Evolutionary conservation across 768 basidiomycete species (phyloP), one percentile per base, ranked within the genome.

Genomic region (Boletus tylopilopsis): DNA sequence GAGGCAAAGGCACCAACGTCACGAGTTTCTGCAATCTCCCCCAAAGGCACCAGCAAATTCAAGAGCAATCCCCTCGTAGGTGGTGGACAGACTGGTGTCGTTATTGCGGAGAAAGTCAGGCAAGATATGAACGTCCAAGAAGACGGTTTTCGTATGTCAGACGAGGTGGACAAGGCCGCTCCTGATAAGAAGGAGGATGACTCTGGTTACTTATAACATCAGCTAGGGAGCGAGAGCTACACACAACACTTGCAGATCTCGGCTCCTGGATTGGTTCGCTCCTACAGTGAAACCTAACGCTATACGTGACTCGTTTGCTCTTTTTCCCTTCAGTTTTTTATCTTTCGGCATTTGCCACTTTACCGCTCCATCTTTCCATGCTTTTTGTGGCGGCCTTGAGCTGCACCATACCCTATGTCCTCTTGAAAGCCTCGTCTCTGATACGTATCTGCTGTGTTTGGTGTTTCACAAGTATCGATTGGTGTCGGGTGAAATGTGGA

Each of bases 31-130:
- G 47, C 52, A 18, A 49, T 50, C 16, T 45, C 59, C 32, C 46
- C 55, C 44, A 85, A 81, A 59, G 81, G 80, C 21, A 70, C 73
- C 19, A 59, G 58, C 55, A 73, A 78, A 51, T 90, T 87, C 69
- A 89, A 88, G 79, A 89, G 86, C 60, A 87, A 79, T 60, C 86
- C 85, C 27, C 68, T 86, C 27, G 77, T 71, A 19, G 74, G 76
- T 29, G 68, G 67, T 22, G 76, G 75, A 43, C 62, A 71, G 37
- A 61, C 56, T 8, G 74, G 75, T 2, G 66, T 75, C 5, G 73
- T 77, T n/a, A 71, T 78, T 29, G 77, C 80, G 13, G 79, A 79
- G 60, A 68, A 72, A 59, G 67, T 80, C 25, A 73, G 71, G 47
- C 68, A 66, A 54, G 67, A 64, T 45, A 62, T 58, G 50, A 54